Conservation (phyloP, 768 basidiomycete species). For the Fomitopsis serialis region DNA sequence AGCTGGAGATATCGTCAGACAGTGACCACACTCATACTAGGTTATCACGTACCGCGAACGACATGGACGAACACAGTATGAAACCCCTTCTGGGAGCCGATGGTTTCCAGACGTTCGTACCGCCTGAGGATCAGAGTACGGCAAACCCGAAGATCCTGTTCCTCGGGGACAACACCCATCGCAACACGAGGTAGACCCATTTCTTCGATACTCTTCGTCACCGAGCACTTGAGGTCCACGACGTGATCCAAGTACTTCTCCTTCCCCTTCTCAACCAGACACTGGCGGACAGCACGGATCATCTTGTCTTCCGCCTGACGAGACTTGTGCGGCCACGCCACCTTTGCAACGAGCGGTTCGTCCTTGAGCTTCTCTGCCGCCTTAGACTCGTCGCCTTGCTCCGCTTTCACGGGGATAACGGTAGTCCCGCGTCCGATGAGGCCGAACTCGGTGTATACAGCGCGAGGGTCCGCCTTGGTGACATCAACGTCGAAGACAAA, state of each 20-base stretch:
- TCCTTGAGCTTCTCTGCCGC: neutral
- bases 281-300: neutral
- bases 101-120: neutral
- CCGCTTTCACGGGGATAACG: neutral
- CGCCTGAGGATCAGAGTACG: neutral
- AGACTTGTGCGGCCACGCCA: neutral
- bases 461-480: too few species aligned
- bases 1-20: neutral
- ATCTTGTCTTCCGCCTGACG: neutral
- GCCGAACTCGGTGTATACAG: neutral
- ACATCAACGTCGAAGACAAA: neutral
- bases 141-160: neutral
- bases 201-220: neutral
- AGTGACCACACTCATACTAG: neutral
- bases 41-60: neutral
- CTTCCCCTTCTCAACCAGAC: neutral
- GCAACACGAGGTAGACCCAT: neutral
- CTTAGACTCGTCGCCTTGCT: too few species aligned
- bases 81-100: neutral
- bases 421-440: constrained; percentile 2
- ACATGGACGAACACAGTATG: neutral
- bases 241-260: neutral
- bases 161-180: neutral
- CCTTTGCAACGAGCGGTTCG: constrained; percentile 1
- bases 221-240: neutral